Evolutionary conservation across 495 filamentous ascomycete genomes (phyloP), one percentile per base, ranked within the genome.

Genomic region (Aspergillus egyptiacus): DNA sequence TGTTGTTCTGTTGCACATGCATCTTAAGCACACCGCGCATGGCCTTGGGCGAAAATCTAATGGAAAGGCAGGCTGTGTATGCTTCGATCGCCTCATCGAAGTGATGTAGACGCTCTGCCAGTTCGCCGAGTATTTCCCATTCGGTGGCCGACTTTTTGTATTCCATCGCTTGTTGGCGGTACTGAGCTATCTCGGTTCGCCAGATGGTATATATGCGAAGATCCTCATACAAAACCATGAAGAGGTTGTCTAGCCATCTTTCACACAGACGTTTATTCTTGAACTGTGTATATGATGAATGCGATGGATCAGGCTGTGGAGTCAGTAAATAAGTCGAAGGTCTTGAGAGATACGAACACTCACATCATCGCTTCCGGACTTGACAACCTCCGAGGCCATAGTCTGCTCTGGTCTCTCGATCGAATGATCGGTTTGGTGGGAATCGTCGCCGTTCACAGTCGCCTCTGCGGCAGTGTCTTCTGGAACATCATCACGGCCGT

Each of bases 211-310:
- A 98, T 47, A 98, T 90, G 23, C 93, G 87, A 8, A 98, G 79
- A 60, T 98, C 93, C 65, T 98, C 93, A 61, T 97, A 98, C 1
- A 97, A 78, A 0, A 97, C 91, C 93, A 98, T 98, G 73, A 98
- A 97, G 25, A 98, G 79, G 56, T 95, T 97, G 67, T 98, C 93
- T 2, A 98, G 79, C 93, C 93, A 98, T 53, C 93, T 81, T 62
- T 98, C 93, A 60, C 93, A 98, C 4, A 98, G 81, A 1, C 93
- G 85, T 71, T 98, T 98, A 68, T 96, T 93, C 51, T 89, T 89
- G 62, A 98, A 87, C 49, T 83, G 78, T 7, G 80, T 77, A 60
- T 83, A 85, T 43, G 70, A 58, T 19, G 57, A 48, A 45, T 79
- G 70, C 1, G 73, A 69, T 19, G 73, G 65, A 50, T 76, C 73